Evolutionary conservation across 257 asterid species (phyloP).

Genomic region (Solanum ossicruentum): DNA sequence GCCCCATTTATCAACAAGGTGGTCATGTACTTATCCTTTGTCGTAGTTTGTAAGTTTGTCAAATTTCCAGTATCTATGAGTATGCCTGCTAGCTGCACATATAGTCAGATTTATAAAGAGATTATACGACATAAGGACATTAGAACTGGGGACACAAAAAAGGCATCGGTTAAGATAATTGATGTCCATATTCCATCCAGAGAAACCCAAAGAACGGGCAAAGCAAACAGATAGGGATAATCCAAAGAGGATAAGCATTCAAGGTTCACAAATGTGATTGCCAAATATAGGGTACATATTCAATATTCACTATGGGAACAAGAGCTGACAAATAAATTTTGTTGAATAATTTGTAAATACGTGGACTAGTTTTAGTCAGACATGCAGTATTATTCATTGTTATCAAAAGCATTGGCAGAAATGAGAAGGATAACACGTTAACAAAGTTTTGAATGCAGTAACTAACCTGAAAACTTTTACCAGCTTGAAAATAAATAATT

Average conservation of each 20-base stretch:
- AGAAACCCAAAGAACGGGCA: not conserved
- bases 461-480: not conserved
- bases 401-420: not conserved
- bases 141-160: not conserved
- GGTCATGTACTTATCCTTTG: conserved; percentile 70
- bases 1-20: conserved; percentile 76
- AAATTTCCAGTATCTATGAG: conserved; percentile 71
- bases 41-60: conserved; percentile 30
- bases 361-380: not conserved
- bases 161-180: not conserved
- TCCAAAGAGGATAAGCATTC: not conserved
- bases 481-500: not conserved
- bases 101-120: not conserved
- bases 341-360: not conserved
- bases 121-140: not conserved
- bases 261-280: not conserved
- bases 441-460: not conserved
- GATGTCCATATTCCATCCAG: not conserved
- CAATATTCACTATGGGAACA: not conserved
- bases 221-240: not conserved
- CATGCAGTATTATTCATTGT: not conserved
- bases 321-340: not conserved
- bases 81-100: conserved; percentile 66
- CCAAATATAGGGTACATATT: not conserved
- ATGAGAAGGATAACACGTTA: not conserved